phyloP scores from a whole-genome alignment of 805 yeast species.

The Schwanniomyces occidentalis region DNA sequence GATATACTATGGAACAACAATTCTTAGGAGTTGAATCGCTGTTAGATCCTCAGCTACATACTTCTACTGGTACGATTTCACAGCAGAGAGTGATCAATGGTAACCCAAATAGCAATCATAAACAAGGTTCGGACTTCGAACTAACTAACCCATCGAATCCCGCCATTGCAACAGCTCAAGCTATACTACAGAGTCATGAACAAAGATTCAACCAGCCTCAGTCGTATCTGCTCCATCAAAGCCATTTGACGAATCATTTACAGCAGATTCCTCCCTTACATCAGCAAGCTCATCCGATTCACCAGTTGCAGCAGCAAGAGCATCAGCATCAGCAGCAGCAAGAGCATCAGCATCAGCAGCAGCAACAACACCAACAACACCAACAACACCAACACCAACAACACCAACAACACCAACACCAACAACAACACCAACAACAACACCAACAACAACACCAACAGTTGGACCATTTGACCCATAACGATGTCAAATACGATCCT shows the following conservation, averaged over 20 bases:
- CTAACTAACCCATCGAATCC: constrained; percentile 13
- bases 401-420: constrained; percentile 15
- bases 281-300: constrained; percentile 8
- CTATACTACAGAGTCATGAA: constrained; percentile 14
- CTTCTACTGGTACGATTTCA: constrained; percentile 3
- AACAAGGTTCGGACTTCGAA: constrained; percentile 10
- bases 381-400: constrained; percentile 16
- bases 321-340: constrained; percentile 7
- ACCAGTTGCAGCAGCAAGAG: constrained; percentile 11
- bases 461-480: constrained; percentile 4
- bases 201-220: constrained; percentile 9
- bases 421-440: constrained; percentile 7
- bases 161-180: constrained; percentile 16
- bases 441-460: constrained; percentile 9
- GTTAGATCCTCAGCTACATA: constrained; percentile 17
- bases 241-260: constrained; percentile 3
- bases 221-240: constrained; percentile 6
- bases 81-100: constrained; percentile 1
- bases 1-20: constrained; percentile 20
- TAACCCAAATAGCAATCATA: constrained; percentile 5
- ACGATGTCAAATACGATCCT: not conserved
- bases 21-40: constrained; percentile 17
- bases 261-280: constrained; percentile 6
- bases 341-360: constrained; percentile 10
- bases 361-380: constrained; percentile 7